These are phyloP conservation scores for Chaetomium globosum DNA, from an alignment of 2,329 filamentous ascomycete species.

Conservation along the genomic window DNA sequence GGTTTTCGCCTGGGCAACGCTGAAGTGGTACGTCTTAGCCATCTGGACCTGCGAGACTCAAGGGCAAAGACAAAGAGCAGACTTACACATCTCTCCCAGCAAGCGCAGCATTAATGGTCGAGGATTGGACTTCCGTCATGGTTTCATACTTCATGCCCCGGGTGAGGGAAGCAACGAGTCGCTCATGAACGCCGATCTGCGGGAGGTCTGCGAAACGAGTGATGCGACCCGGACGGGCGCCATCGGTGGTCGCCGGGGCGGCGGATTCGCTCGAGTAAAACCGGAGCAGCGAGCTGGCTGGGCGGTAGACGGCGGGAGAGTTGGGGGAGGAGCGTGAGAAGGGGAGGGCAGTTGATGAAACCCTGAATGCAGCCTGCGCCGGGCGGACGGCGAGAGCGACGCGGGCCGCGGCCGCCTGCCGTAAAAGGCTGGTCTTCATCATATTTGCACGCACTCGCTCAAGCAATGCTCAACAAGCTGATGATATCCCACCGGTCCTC, in stretches of 20 bases:
- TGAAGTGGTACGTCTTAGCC: constrained; percentile 42
- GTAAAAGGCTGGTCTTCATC: constrained; percentile 38
- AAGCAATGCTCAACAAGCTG: constrained; percentile 9
- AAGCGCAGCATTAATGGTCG: constrained; percentile 79
- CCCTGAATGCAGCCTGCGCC: constrained; percentile 31
- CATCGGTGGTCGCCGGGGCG: constrained; percentile 21
- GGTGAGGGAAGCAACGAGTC: constrained; percentile 69
- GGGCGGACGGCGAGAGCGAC: constrained; percentile 33
- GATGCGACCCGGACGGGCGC: constrained; percentile 36
- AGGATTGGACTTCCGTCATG: constrained; percentile 91
- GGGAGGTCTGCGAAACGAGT: constrained; percentile 52
- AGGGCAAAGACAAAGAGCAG: not conserved
- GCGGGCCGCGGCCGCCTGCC: constrained; percentile 36
- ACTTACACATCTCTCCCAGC: constrained; percentile 81
- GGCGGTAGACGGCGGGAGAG: constrained; percentile 20
- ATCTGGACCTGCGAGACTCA: not conserved
- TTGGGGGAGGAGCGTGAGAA: constrained; percentile 34
- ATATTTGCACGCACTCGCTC: constrained; percentile 25
- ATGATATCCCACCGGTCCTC: constrained; percentile 9
- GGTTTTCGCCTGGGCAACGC: constrained; percentile 91
- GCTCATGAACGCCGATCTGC: constrained; percentile 59
- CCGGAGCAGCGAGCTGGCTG: constrained; percentile 35
- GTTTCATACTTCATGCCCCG: constrained; percentile 72
- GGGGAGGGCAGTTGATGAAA: constrained; percentile 35
- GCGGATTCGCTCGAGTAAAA: constrained; percentile 48